Conservation (phyloP, 2,329 filamentous ascomycete species). For the Huntiella savannae region DNA sequence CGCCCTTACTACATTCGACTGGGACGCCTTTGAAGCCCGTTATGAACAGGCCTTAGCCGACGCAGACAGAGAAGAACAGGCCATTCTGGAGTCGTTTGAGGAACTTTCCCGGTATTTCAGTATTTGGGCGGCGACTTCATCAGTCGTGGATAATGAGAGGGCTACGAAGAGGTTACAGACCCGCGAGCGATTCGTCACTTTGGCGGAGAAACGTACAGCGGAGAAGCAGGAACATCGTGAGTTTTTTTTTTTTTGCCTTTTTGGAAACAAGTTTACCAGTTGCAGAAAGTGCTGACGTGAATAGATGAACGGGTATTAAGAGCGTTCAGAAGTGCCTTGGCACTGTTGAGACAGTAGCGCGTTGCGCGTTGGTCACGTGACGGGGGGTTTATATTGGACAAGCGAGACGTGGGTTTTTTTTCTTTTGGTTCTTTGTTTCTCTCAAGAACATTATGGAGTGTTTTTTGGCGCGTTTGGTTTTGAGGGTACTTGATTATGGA, state of each 20-base stretch:
- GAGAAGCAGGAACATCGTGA: constrained; percentile 66
- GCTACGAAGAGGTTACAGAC: constrained; percentile 67
- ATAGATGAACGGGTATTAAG: constrained; percentile 32
- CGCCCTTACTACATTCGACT: constrained; percentile 38
- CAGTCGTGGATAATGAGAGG: constrained; percentile 54
- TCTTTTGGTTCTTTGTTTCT: too few relatives aligned
- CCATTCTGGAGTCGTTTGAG: constrained; percentile 48
- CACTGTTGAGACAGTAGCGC: constrained; percentile 23
- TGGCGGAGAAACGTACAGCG: constrained; percentile 51
- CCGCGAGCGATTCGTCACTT: constrained; percentile 53
- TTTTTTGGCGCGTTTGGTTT: too few relatives aligned
- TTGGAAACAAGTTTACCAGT: too few relatives aligned
- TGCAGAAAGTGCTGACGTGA: too few relatives aligned
- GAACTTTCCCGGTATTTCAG: constrained; percentile 54
- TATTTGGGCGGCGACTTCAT: constrained; percentile 57
- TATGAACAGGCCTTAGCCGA: constrained; percentile 48
- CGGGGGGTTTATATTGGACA: not conserved
- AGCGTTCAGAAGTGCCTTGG: constrained; percentile 43
- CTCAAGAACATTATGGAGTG: too few relatives aligned
- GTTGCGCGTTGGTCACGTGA: too few relatives aligned
- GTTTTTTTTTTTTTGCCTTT: constrained; percentile 18
- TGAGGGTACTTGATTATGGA: too few relatives aligned
- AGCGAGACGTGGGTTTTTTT: too few relatives aligned
- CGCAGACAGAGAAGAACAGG: constrained; percentile 42
- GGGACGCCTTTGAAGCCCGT: constrained; percentile 53